Conservation (phyloP, 1,284 basidiomycete genomes). For the Volvariella volvacea region DNA sequence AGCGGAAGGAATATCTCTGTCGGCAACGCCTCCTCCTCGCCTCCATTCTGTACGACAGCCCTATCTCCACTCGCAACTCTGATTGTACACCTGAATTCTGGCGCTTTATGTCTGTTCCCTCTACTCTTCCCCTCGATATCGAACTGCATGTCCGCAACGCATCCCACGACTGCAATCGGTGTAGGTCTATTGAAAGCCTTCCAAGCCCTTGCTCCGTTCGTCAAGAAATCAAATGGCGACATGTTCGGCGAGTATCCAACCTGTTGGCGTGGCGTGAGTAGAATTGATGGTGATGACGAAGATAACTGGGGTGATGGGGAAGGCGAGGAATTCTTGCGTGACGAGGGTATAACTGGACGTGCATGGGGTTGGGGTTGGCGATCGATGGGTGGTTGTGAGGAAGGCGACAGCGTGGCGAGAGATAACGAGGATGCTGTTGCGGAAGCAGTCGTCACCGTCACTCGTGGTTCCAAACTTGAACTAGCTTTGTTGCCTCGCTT, state of each 20-base stretch:
- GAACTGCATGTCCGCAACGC: conserved; percentile 62
- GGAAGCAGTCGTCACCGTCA: too few species aligned
- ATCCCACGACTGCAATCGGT: conserved; percentile 71
- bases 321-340: too few species aligned
- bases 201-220: conserved; percentile 77
- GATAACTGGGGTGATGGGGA: too few species aligned
- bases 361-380: too few species aligned
- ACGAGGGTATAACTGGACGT: too few species aligned
- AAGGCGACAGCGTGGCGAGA: too few species aligned
- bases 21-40: conserved; percentile 35
- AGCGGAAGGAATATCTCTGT: conserved; percentile 88
- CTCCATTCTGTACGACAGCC: neutral
- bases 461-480: too few species aligned
- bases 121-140: conserved; percentile 44
- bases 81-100: conserved; percentile 18
- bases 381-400: too few species aligned
- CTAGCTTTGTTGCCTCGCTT: too few species aligned
- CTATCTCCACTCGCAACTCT: conserved; percentile 14
- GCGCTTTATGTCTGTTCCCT: conserved; percentile 30
- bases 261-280: neutral
- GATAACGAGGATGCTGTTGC: too few species aligned
- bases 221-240: conserved; percentile 60
- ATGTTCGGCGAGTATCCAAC: neutral
- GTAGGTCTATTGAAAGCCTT: conserved; percentile 81
- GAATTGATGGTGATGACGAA: too few species aligned